These are phyloP conservation scores for Centella asiatica DNA, from an alignment of 129 eudicot species.

Conservation along the genomic window DNA sequence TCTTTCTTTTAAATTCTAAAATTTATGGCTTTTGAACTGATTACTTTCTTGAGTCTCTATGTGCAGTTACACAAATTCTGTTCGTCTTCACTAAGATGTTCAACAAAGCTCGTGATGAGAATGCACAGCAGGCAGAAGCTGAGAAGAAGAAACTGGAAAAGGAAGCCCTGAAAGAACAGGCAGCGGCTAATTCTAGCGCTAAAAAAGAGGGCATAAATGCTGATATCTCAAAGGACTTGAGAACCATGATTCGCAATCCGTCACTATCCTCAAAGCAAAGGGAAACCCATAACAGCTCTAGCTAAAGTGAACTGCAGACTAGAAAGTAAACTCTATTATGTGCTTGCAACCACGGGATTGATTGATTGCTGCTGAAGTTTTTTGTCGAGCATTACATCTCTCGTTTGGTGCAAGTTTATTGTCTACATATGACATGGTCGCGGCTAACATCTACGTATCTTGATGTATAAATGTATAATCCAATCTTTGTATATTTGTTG, in stretches of 20 bases:
- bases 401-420: too few relatives aligned
- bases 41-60: conserved; percentile 11
- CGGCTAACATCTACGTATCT: not conserved
- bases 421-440: too few relatives aligned
- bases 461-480: not conserved
- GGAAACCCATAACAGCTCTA: conserved; percentile 8
- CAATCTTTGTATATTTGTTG: not conserved
- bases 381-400: too few relatives aligned
- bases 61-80: conserved; percentile 84
- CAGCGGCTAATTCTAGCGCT: conserved; percentile 44
- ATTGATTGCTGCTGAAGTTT: not conserved
- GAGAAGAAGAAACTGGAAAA: conserved; percentile 92
- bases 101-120: conserved; percentile 85
- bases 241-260: conserved; percentile 35
- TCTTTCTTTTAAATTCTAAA: too few relatives aligned
- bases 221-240: conserved; percentile 40
- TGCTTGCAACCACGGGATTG: not conserved
- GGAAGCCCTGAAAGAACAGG: conserved; percentile 80
- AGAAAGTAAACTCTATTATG: not conserved
- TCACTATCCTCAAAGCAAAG: conserved; percentile 19
- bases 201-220: conserved; percentile 41
- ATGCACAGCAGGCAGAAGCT: conserved; percentile 77
- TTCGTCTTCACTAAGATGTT: conserved; percentile 81
- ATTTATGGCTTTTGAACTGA: too few relatives aligned
- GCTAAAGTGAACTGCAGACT: not conserved